Evolutionary conservation across 164 flowering plant genomes (phyloP).

Genomic region (Berberis vulgaris): DNA sequence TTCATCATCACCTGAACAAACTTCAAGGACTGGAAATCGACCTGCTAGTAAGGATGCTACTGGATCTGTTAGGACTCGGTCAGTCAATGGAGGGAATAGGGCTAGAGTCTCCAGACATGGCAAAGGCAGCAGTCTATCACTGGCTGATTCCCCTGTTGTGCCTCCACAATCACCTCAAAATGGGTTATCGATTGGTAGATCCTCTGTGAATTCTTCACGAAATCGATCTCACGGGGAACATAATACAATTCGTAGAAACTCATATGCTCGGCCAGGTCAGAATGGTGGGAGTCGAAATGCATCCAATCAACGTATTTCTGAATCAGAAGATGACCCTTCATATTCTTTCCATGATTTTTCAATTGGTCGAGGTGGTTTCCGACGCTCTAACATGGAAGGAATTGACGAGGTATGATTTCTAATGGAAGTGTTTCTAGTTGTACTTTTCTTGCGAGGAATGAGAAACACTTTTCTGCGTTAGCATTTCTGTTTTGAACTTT

Average conservation of each 20-base stretch:
- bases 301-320: conserved; percentile 15
- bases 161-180: conserved; percentile 20
- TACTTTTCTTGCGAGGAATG: background rate
- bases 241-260: conserved; percentile 14
- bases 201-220: conserved; percentile 18
- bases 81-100: conserved; percentile 25
- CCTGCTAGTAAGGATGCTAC: conserved; percentile 21
- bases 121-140: conserved; percentile 19
- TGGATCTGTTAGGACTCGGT: conserved; percentile 41
- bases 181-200: conserved; percentile 13
- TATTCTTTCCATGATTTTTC: conserved; percentile 21
- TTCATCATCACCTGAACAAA: conserved; percentile 12
- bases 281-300: conserved; percentile 23
- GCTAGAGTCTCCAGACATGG: conserved; percentile 28
- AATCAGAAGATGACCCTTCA: conserved; percentile 10
- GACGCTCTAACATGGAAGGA: conserved; percentile 50
- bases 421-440: background rate
- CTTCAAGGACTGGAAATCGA: conserved; percentile 32
- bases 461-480: background rate
- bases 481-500: background rate
- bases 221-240: conserved; percentile 8
- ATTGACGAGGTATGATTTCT: conserved; percentile 56
- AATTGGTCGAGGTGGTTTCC: conserved; percentile 33
- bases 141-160: conserved; percentile 14
- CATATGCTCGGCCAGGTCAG: conserved; percentile 23